A percentile compares a stretch with the other conserved stretches of the same genome.
Conservation (phyloP, 2,329 filamentous ascomycete species). For the Furcasterigmium furcatum region DNA sequence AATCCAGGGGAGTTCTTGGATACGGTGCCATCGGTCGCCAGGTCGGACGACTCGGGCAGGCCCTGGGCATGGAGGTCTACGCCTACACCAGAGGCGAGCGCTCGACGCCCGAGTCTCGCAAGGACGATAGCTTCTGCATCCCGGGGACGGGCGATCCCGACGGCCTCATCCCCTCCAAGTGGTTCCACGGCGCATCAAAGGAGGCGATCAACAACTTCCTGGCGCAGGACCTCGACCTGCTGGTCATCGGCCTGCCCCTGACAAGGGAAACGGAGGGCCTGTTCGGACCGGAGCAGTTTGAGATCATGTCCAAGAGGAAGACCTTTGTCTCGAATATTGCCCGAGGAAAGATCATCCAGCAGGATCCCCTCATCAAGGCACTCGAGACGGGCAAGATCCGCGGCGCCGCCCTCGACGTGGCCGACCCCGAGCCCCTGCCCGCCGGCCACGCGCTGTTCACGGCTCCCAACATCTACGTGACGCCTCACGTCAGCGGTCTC, state of each 20-base stretch:
- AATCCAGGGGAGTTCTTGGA: constrained; percentile 44
- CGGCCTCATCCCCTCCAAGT: constrained; percentile 43
- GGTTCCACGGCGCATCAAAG: constrained; percentile 44
- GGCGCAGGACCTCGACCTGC: constrained; percentile 45
- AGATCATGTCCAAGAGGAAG: constrained; percentile 37
- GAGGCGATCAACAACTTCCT: constrained; percentile 48
- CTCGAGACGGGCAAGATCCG: constrained; percentile 41
- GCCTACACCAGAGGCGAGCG: constrained; percentile 72
- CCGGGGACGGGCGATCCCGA: constrained; percentile 59
- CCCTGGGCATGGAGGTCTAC: constrained; percentile 69
- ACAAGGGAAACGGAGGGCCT: constrained; percentile 44
- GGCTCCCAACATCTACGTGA: constrained; percentile 64
- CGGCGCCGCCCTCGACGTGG: constrained; percentile 75
- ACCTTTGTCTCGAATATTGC: constrained; percentile 71
- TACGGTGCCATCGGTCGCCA: constrained; percentile 55
- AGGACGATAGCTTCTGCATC: constrained; percentile 64
- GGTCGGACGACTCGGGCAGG: constrained; percentile 52
- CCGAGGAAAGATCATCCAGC: constrained; percentile 50
- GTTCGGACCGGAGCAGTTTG: constrained; percentile 48
- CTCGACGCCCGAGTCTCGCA: constrained; percentile 60
- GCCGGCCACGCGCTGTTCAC: constrained; percentile 66
- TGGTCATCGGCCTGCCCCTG: constrained; percentile 49
- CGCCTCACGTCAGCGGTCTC: constrained; percentile 43
- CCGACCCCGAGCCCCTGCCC: constrained; percentile 75
- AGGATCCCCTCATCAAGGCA: constrained; percentile 55